Percentiles rank a stretch among this genome's conserved stretches.
These are phyloP conservation scores for Sporothrix humicola DNA, from an alignment of 2,329 filamentous ascomycete genomes.

Conservation along the genomic window DNA sequence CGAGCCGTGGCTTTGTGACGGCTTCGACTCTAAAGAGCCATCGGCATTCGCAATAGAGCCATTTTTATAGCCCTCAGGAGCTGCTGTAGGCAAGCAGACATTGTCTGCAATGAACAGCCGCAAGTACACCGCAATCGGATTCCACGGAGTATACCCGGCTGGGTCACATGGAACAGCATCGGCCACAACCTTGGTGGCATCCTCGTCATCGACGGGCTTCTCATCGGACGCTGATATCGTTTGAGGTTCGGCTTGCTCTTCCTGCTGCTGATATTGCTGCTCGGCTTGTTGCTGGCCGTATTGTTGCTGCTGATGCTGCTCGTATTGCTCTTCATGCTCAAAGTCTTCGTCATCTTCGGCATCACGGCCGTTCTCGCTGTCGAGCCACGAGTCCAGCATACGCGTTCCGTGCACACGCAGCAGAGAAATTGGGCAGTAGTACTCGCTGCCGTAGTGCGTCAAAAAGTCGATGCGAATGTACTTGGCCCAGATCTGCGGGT, in stretches of 20 bases:
- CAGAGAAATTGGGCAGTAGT: constrained; percentile 91
- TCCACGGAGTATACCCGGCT: constrained; percentile 30
- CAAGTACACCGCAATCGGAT: neutral
- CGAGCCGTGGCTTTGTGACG: neutral
- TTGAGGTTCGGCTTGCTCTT: constrained; percentile 18
- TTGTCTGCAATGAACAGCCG: constrained; percentile 23
- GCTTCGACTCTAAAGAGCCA: neutral
- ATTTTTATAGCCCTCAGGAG: neutral
- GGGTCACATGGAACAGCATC: neutral
- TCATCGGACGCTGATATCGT: constrained; percentile 16
- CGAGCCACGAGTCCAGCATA: constrained; percentile 91
- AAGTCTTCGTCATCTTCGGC: constrained; percentile 61
- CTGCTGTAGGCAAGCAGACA: neutral
- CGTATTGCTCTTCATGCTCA: constrained; percentile 46
- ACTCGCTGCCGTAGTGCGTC: constrained; percentile 94
- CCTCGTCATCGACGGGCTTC: constrained; percentile 18
- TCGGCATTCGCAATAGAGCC: neutral
- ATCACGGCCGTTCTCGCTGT: constrained; percentile 71
- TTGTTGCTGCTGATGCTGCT: constrained; percentile 42
- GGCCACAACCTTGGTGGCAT: neutral
- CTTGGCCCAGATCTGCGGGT: constrained; percentile 93
- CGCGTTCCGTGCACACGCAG: constrained; percentile 93
- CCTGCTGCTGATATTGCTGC: constrained; percentile 40
- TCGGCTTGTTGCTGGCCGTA: constrained; percentile 26
- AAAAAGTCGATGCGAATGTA: constrained; percentile 92